Percentiles rank a stretch among this genome's conserved stretches.
Conservation (phyloP, 1,284 basidiomycete genomes). For the Thecaphora frezii region DNA sequence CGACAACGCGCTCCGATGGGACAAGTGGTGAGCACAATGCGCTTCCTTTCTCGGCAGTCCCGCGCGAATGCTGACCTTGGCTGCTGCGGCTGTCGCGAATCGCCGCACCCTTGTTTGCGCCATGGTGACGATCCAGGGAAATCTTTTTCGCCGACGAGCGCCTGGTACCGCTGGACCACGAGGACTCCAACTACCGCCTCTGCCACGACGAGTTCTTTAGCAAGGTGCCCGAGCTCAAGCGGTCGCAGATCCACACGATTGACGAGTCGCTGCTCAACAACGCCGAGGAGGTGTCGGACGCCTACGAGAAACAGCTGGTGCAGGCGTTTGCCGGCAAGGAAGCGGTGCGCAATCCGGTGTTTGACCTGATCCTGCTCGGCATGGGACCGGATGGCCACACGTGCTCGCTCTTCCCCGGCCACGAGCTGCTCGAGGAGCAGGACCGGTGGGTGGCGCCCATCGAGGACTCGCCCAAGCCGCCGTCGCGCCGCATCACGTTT, state of each 20-base stretch:
- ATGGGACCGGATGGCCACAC: constrained; percentile 81
- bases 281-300: constrained; percentile 79
- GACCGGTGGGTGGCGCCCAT: constrained; percentile 93
- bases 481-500: constrained; percentile 73
- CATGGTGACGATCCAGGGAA: constrained; percentile 81
- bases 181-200: constrained; percentile 85
- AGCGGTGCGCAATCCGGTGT: constrained; percentile 55
- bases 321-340: constrained; percentile 68
- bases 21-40: constrained; percentile 79
- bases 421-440: constrained; percentile 78
- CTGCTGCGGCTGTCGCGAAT: no score
- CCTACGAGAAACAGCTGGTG: constrained; percentile 89
- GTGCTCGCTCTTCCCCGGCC: constrained; percentile 89
- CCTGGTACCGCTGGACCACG: constrained; percentile 85
- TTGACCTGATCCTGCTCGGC: constrained; percentile 58
- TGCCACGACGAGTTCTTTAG: constrained; percentile 77
- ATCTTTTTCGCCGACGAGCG: constrained; percentile 98
- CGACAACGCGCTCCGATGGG: constrained; percentile 78
- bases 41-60: neutral
- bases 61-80: neutral
- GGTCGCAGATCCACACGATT: constrained; percentile 80
- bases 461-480: constrained; percentile 90
- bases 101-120: no score
- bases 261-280: constrained; percentile 69
- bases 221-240: constrained; percentile 75